Evolutionary conservation across 2,329 filamentous ascomycete species (phyloP).

Genomic region (Ascochyta koolunga): DNA sequence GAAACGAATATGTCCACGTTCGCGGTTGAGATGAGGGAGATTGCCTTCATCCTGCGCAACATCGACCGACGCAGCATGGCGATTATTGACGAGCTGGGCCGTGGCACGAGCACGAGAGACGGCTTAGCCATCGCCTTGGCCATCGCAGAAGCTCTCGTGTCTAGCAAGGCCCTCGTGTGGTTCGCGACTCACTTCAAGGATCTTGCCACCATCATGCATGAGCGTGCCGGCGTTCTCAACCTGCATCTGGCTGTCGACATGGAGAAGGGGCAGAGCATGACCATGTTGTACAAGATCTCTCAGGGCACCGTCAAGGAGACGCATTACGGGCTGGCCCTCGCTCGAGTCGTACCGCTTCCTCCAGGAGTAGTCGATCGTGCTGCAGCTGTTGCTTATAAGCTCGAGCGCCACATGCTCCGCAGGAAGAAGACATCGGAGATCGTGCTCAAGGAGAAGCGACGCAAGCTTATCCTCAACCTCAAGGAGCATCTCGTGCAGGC

Average conservation of each 20-base stretch:
- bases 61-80: constrained; percentile 77
- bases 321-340: constrained; percentile 85
- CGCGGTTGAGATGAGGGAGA: constrained; percentile 93
- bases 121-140: constrained; percentile 88
- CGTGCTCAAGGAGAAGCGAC: constrained; percentile 64
- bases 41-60: constrained; percentile 88
- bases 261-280: constrained; percentile 67
- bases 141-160: constrained; percentile 84
- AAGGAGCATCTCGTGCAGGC: constrained; percentile 76
- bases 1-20: constrained; percentile 94
- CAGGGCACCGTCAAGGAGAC: constrained; percentile 72
- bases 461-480: constrained; percentile 75
- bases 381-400: constrained; percentile 65
- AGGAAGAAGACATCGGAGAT: constrained; percentile 65
- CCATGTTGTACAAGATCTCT: constrained; percentile 85
- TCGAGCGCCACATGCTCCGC: constrained; percentile 64
- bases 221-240: constrained; percentile 79
- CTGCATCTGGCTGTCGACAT: constrained; percentile 79
- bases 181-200: constrained; percentile 94
- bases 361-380: constrained; percentile 70
- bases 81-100: constrained; percentile 89
- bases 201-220: constrained; percentile 74
- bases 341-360: constrained; percentile 76
- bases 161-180: constrained; percentile 80
- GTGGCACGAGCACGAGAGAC: constrained; percentile 87